Percentiles rank a stretch among this genome's conserved stretches.
Evolutionary conservation across 2,329 filamentous ascomycete genomes (phyloP).

Genomic region (Sphaerostilbella broomeana): DNA sequence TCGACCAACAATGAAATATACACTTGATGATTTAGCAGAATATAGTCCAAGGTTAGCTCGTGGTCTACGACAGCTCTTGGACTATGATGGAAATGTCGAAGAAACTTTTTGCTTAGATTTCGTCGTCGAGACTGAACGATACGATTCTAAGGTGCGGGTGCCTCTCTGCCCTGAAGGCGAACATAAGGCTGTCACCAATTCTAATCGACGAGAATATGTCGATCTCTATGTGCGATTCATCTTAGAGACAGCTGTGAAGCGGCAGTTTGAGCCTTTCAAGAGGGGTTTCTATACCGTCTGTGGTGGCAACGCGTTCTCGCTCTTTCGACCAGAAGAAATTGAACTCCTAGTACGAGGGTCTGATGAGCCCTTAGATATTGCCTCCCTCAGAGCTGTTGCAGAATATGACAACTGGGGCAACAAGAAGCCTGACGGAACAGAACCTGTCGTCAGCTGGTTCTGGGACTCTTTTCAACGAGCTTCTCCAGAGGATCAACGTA

Average conservation of each 20-base stretch:
- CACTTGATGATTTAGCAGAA: slow-evolving; percentile 75
- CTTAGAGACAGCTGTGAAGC: slow-evolving; percentile 67
- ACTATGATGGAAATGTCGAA: slow-evolving; percentile 80
- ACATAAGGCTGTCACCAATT: slow-evolving; percentile 69
- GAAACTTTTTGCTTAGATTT: slow-evolving; percentile 77
- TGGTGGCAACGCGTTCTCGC: slow-evolving; percentile 75
- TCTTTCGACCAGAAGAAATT: slow-evolving; percentile 88
- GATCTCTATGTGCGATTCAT: slow-evolving; percentile 75
- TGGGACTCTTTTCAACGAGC: slow-evolving; percentile 74
- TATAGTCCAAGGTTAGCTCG: slow-evolving; percentile 69
- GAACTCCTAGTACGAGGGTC: slow-evolving; percentile 81
- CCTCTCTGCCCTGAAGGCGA: slow-evolving; percentile 71
- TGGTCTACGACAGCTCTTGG: slow-evolving; percentile 68
- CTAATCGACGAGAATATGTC: slow-evolving; percentile 79
- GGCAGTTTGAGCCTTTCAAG: slow-evolving; percentile 91
- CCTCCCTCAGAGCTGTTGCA: slow-evolving; percentile 67
- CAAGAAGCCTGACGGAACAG: slow-evolving; percentile 47
- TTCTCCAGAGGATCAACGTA: slow-evolving; percentile 62
- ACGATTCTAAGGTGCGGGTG: slow-evolving; percentile 59
- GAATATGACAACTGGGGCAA: slow-evolving; percentile 74
- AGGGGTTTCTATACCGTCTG: slow-evolving; percentile 90
- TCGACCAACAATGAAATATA: slow-evolving; percentile 61
- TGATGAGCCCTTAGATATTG: slow-evolving; percentile 75
- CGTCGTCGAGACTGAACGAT: slow-evolving; percentile 67
- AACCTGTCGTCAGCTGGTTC: slow-evolving; percentile 75